Percentiles rank a stretch among this genome's conserved stretches.
Evolutionary conservation across 2,329 filamentous ascomycete species (phyloP).

Genomic region (Alternaria hordeiaustralica): DNA sequence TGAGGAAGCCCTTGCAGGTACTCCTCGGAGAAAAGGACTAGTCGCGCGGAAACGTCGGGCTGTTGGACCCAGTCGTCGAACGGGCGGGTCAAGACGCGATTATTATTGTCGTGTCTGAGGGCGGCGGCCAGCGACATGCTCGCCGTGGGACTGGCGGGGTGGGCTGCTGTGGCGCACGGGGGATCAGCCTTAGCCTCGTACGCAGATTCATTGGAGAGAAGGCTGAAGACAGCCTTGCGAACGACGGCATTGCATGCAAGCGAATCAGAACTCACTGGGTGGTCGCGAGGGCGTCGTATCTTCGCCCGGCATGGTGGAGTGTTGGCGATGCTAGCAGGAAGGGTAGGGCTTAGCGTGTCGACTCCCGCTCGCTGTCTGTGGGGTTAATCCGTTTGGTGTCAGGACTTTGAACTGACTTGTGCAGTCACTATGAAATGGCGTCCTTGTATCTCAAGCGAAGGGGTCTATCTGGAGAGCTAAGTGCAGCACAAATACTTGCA

Average conservation of each 20-base stretch:
- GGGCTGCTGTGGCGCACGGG: slow-evolving; percentile 19
- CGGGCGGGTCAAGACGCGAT: slow-evolving; percentile 22
- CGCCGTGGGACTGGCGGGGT: slow-evolving; percentile 19
- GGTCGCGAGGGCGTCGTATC: slow-evolving; percentile 4
- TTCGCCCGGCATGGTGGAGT: slow-evolving; percentile 7
- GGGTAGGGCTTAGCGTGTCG: slow-evolving; percentile 20
- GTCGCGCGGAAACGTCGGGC: slow-evolving; percentile 34
- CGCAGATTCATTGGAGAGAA: slow-evolving; percentile 9
- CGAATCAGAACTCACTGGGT: slow-evolving; percentile 24
- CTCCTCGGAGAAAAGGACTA: slow-evolving; percentile 28
- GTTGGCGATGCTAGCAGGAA: slow-evolving; percentile 6
- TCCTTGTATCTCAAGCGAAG: neutral
- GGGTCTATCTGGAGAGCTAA: neutral
- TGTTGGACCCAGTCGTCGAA: slow-evolving; percentile 35
- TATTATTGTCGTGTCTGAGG: slow-evolving; percentile 30
- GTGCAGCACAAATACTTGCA: neutral
- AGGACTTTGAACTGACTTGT: neutral
- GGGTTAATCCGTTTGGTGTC: neutral
- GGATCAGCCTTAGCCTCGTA: slow-evolving; percentile 18
- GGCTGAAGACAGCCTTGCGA: slow-evolving; percentile 14
- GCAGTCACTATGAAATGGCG: neutral
- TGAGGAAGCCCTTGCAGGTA: slow-evolving; percentile 17
- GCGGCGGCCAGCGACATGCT: slow-evolving; percentile 29
- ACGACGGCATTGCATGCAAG: neutral
- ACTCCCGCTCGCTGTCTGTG: neutral